Evolutionary conservation across 1,284 basidiomycete species (phyloP), one percentile per base, ranked within the genome.

Genomic region (Microbotryum violaceum): DNA sequence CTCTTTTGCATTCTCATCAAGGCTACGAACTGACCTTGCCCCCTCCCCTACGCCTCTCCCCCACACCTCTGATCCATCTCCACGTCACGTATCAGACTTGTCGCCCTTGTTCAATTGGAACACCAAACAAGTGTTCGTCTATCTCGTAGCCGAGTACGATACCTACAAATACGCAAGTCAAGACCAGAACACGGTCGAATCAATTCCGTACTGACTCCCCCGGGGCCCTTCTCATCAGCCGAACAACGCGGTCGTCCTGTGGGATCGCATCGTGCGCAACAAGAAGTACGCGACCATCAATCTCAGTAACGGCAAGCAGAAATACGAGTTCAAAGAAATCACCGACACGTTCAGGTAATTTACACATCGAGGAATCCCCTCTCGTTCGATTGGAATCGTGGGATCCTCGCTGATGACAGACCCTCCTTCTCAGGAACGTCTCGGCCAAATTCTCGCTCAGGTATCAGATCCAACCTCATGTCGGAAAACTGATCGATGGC

Each of bases 401-500:
- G 25, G 56, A 55, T 18, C 44, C 14, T 23, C 23, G 14, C 42
- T 59, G 16, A n/a, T 25, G 12, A 6, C n/a, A 18, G 10, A 20
- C 20, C 58, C 46, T 54, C 61, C 37, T 29, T 54, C 58, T 10
- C 64, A 89, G 88, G 73, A 81, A 84, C 70, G 79, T 81, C 46
- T 77, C 81, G 14, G 79, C 86, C 18, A 85, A 85, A 6, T 93
- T 90, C 73, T 79, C 82, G 0, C 80, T 94, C 52, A 87, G 87
- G 72, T 94, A 91, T 78, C 92, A 93, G 71, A 74, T 90, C 29
- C 93, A 93, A 89, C 91, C 91, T 16, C 85, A 87, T 71, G 87
- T 93, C 18, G 91, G 91, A 7, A 68, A 83, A 46, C 79, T 94
- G 51, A 85, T 82, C 5, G 87, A 85, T 60, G 89, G 89, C 23